A percentile compares a stretch with the other conserved stretches of the same genome.
These are phyloP conservation scores for Stipa capillata DNA, from an alignment of 176 grass and related monocot species.

Conservation along the genomic window DNA sequence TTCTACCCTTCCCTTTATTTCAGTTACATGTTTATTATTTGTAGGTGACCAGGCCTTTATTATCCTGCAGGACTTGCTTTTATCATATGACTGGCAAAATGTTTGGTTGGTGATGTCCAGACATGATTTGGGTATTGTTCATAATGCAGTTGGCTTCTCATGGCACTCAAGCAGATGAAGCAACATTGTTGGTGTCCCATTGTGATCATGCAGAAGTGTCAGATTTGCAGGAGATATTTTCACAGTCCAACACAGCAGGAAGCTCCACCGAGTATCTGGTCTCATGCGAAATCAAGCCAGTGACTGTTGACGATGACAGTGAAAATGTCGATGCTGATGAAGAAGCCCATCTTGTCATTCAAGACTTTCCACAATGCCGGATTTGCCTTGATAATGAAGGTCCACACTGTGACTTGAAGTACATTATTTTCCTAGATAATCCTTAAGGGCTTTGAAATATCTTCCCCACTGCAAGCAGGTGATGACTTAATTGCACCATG, in stretches of 20 bases:
- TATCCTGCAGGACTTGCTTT: constrained; percentile 34
- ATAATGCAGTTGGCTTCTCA: constrained; percentile 64
- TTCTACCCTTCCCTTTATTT: not conserved
- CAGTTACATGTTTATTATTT: not conserved
- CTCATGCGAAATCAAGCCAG: constrained; percentile 63
- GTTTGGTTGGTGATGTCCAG: constrained; percentile 24
- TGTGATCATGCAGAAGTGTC: constrained; percentile 16
- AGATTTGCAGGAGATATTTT: constrained; percentile 27
- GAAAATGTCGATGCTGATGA: constrained; percentile 34
- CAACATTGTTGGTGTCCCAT: not conserved
- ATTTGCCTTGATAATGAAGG: constrained; percentile 98
- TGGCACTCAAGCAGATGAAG: constrained; percentile 36
- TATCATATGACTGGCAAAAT: constrained; percentile 18
- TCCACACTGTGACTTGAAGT: constrained; percentile 16
- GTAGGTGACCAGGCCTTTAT: not conserved
- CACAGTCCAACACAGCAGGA: constrained; percentile 3
- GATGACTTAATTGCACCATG: constrained; percentile 89
- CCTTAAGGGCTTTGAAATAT: not conserved
- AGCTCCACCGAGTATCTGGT: constrained; percentile 17
- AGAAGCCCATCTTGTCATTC: constrained; percentile 54
- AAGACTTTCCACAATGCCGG: constrained; percentile 69
- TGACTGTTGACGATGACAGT: constrained; percentile 10
- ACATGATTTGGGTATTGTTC: constrained; percentile 50
- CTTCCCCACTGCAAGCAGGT: constrained; percentile 29
- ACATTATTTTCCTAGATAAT: not conserved